Conservation (phyloP, 1,284 basidiomycete species). For the Rhodotorula sp. region DNA sequence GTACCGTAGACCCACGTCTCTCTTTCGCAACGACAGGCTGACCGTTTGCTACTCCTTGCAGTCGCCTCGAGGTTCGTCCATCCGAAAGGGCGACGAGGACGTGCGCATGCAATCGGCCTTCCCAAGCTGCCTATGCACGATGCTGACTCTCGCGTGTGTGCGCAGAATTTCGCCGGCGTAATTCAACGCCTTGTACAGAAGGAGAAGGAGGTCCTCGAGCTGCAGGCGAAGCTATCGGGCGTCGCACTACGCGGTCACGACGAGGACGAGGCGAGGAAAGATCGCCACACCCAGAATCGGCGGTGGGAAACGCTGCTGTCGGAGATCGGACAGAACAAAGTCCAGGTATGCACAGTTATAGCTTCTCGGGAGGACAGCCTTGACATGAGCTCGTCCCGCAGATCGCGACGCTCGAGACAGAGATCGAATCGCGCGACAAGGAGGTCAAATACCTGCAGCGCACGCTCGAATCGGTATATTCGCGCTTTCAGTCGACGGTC, state of each 20-base stretch:
- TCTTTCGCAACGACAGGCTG: not conserved
- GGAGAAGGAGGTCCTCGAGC: constrained; percentile 75
- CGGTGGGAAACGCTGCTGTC: constrained; percentile 75
- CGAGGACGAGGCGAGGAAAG: constrained; percentile 62
- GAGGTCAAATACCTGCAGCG: constrained; percentile 75
- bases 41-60: not conserved
- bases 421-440: constrained; percentile 63
- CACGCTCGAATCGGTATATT: constrained; percentile 79
- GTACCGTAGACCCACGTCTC: not conserved
- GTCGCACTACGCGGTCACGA: constrained; percentile 59
- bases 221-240: constrained; percentile 64
- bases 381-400: constrained; percentile 45
- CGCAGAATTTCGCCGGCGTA: constrained; percentile 69
- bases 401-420: constrained; percentile 61
- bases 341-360: constrained; percentile 56
- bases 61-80: constrained; percentile 13
- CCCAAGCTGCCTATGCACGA: not conserved
- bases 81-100: constrained; percentile 56
- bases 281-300: constrained; percentile 72
- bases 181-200: constrained; percentile 78
- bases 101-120: constrained; percentile 40
- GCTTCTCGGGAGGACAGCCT: not conserved
- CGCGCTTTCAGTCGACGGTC: constrained; percentile 63
- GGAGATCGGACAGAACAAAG: constrained; percentile 71
- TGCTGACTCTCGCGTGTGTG: not conserved